Base-by-base conservation (phyloP, 345 rosid genomes). In the Dovyalis caffra region DNA sequence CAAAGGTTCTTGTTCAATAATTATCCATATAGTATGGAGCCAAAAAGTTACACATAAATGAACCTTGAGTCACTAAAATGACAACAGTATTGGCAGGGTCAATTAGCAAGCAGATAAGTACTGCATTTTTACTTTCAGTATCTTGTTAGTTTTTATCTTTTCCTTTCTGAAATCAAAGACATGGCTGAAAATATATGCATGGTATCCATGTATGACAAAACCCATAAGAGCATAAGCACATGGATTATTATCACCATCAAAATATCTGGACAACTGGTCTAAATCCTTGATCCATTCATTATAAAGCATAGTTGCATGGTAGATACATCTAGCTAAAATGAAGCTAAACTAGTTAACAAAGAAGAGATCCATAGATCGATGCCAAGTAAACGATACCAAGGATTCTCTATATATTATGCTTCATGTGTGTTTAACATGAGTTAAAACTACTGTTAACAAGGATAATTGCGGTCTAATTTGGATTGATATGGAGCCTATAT, bases 1-100 rank as follows among this genome's bases (percentile, higher is more conserved):
- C 64, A 49, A 69, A 73, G 61, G 56, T 75, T 70, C 69, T 62
- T 75, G 51, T 49, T 75, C 71, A 82, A 70, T 45, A 72, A 45
- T 71, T 77, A 69, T 66, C 71, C 72, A 45, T 8, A 51, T 29
- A 53, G 58, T 34, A 18, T 70, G 75, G 63, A 47, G 76, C 85
- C 83, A 71, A 79, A 74, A 79, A 56, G 28, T 43, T 38, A 5
- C 20, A 35, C 34, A 65, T 60, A 61, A 66, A 81, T 26, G 70
- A 73, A 66, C 57, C 71, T 29, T 33, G 63, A 25, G 34, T 35
- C 71, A 49, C 23, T 80, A 66, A 20, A 76, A 69, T 73, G 80
- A 65, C 70, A 71, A 69, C 37, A 65, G 61, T 77, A 26, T 1
- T 0, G 64, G 33, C 69, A 3, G 51, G 32, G 69, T 64, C 60